Evolutionary conservation across 73 alveolate genomes (phyloP), one percentile per base, ranked within the genome.

Genomic region (Paramecium octaurelia): DNA sequence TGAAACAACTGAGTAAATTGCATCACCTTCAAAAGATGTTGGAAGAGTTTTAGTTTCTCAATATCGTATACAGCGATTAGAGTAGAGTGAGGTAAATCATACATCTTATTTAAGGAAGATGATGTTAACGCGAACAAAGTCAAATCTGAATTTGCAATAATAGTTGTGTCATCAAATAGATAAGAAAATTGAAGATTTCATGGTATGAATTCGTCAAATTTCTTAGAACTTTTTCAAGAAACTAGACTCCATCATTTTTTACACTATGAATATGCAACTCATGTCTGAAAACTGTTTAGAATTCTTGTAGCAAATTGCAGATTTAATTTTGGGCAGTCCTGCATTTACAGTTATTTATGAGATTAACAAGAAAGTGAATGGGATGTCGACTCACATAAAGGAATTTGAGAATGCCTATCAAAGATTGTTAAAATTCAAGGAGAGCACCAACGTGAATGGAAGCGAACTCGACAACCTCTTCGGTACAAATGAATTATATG

Each of bases 1-100:
- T 80, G 29, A n/a, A 35, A 43, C 35, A 80, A 21, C 8, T 80
- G 5, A 48, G 91, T 44, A 80, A 80, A 24, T 48, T 80, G 20
- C 91, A 80, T 48, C 91, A 80, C 18, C 46, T 80, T n/a, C 29
- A 80, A 80, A 80, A 80, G 29, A 80, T 80, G 91, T 80, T 80
- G 46, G 70, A 80, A 35, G 91, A 80, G 31, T 80, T 80, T 46
- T 27, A 80, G 21, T 80, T 80, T 64, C 44, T 80, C 5, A 80
- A 46, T 46, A 80, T 80, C 23, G 73, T 80, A 4, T 80, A 80
- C 29, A 80, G 75, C 21, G 91, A 80, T 44, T 42, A 42, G 21
- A 80, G 91, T 48, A 16, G 91, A 80, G 70, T 80, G 46, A 80
- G 73, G 91, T 80, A 80, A 6, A 8, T 44, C 16, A 9, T 80